phyloP scores from a whole-genome alignment of 78 protist species.

The Neovahlkampfia damariscottae region DNA sequence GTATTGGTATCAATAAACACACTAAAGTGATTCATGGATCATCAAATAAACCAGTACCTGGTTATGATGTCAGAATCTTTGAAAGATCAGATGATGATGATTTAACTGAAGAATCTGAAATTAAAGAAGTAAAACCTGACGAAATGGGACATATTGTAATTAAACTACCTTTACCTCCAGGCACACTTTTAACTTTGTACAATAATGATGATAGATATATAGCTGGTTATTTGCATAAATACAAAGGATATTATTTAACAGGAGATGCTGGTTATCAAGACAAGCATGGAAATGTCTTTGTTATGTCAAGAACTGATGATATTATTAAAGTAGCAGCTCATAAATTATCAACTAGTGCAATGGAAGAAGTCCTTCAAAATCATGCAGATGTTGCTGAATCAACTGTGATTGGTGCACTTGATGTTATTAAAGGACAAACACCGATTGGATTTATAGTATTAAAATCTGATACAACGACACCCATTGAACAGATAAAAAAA shows the following conservation, averaged over 20 bases:
- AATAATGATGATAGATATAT: slow-evolving; percentile 29
- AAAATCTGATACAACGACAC: slow-evolving; percentile 18
- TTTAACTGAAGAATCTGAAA: not conserved
- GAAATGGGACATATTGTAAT: slow-evolving; percentile 32
- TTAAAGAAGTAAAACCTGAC: not conserved
- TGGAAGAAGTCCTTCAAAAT: slow-evolving; percentile 43
- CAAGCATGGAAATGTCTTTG: slow-evolving; percentile 34
- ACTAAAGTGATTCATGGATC: not conserved
- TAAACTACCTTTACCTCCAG: slow-evolving; percentile 65
- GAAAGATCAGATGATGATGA: not conserved
- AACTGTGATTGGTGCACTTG: slow-evolving; percentile 64
- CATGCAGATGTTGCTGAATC: slow-evolving; percentile 47
- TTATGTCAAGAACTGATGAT: slow-evolving; percentile 73
- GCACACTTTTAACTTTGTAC: slow-evolving; percentile 31
- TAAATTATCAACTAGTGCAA: slow-evolving; percentile 52
- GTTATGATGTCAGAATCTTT: slow-evolving; percentile 23
- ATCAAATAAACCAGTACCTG: slow-evolving; percentile 45
- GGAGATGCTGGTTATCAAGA: slow-evolving; percentile 56
- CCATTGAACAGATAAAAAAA: not conserved
- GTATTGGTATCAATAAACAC: not conserved
- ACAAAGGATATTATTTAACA: slow-evolving; percentile 37
- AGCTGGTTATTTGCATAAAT: slow-evolving; percentile 17
- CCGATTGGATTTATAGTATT: slow-evolving; percentile 55
- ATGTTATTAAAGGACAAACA: slow-evolving; percentile 61
- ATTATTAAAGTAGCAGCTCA: slow-evolving; percentile 79